Percentiles rank a stretch among this genome's conserved stretches.
Evolutionary conservation across 352 stramenopile genomes (phyloP).

Genomic region (Aphanomyces cochlioides): DNA sequence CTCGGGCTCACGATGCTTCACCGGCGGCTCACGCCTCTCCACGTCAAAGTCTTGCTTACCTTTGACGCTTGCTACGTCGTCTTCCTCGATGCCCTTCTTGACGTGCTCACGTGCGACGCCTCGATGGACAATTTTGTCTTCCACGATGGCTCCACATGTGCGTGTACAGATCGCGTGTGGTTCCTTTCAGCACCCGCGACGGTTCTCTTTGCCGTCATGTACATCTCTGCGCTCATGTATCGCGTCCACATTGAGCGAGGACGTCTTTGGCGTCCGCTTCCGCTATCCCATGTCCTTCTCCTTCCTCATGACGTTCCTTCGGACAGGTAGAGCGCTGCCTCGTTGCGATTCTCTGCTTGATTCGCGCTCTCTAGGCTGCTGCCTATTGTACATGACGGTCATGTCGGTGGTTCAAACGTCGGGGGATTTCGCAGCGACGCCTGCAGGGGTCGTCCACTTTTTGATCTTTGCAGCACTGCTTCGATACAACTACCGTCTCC

Average conservation of each 20-base stretch:
- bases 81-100: conserved; percentile 13
- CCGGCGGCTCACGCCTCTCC: neutral
- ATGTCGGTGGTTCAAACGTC: neutral
- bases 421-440: no score
- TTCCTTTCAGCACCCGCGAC: neutral
- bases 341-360: neutral
- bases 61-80: conserved; percentile 22
- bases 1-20: neutral
- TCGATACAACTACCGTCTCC: conserved; percentile 25
- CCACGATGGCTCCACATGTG: neutral
- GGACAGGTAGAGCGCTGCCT: conserved; percentile 8
- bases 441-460: neutral
- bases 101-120: neutral
- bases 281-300: conserved; percentile 27
- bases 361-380: neutral
- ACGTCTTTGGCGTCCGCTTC: conserved; percentile 20
- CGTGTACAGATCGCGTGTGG: conserved; percentile 12
- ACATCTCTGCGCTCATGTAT: conserved; percentile 5
- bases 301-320: conserved; percentile 23
- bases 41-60: conserved; percentile 7
- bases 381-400: conserved; percentile 16
- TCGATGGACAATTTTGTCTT: neutral
- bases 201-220: conserved; percentile 5
- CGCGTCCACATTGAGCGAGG: conserved; percentile 8
- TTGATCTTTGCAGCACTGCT: conserved; percentile 13